phyloP scores from a whole-genome alignment of 768 basidiomycete genomes.

The Amanita phalloides region DNA sequence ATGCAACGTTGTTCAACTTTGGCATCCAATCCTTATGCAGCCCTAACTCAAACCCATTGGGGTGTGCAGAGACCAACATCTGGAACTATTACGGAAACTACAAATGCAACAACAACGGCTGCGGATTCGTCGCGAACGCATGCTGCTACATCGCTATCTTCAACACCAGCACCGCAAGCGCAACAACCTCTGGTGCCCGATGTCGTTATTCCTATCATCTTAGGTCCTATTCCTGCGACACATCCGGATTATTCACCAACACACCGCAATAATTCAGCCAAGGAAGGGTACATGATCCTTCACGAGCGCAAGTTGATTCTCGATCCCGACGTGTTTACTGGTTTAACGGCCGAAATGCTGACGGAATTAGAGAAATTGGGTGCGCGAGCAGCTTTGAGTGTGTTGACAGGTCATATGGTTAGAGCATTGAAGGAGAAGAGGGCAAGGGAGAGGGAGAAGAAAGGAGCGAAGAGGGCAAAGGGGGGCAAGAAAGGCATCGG shows the following conservation, averaged over 20 bases:
- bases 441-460: conserved; percentile 34
- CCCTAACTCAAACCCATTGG: conserved; percentile 6
- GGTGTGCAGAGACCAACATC: conserved; percentile 7
- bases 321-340: conserved; percentile 76
- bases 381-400: conserved; percentile 69
- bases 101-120: neutral
- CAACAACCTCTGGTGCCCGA: conserved; percentile 27
- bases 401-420: conserved; percentile 79
- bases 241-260: conserved; percentile 42
- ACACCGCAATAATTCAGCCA: conserved; percentile 37
- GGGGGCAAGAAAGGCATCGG: conserved; percentile 17
- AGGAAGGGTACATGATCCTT: conserved; percentile 61
- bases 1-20: conserved; percentile 2
- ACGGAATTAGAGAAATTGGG: conserved; percentile 71
- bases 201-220: conserved; percentile 67
- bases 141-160: conserved; percentile 10
- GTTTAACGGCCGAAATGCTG: conserved; percentile 63
- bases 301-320: conserved; percentile 80
- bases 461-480: conserved; percentile 23
- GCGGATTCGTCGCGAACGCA: neutral
- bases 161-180: conserved; percentile 18
- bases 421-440: conserved; percentile 70
- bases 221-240: conserved; percentile 60
- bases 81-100: conserved; percentile 1
- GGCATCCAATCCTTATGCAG: conserved; percentile 8